Percentiles rank a stretch among this genome's conserved stretches.
Evolutionary conservation across 331 rosid genomes (phyloP).

Genomic region (Quercus phellos): DNA sequence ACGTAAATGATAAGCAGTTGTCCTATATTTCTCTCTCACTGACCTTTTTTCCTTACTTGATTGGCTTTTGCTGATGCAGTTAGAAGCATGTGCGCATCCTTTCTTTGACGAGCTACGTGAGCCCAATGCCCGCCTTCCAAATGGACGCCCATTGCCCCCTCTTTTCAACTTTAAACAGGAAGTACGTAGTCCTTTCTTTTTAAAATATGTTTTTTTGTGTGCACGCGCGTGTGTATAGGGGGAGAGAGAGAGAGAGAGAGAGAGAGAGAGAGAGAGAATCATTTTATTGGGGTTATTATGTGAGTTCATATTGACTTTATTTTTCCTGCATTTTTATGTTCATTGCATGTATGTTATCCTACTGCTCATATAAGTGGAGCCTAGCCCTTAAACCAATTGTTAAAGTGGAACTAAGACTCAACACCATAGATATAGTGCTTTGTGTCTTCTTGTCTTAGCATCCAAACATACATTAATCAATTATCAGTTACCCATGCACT

Average conservation of each 20-base stretch:
- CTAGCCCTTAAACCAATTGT: background rate
- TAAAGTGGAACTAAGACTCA: background rate
- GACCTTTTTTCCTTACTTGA: too few relatives aligned
- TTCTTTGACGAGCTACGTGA: constrained; percentile 97
- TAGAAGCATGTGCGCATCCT: constrained; percentile 89
- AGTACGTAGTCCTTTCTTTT: constrained; percentile 43
- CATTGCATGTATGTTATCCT: background rate
- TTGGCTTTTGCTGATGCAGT: constrained; percentile 46
- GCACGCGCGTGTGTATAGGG: too few relatives aligned
- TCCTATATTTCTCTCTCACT: constrained; percentile 11
- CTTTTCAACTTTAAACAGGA: constrained; percentile 95
- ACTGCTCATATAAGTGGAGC: background rate
- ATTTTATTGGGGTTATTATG: background rate
- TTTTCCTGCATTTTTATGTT: background rate
- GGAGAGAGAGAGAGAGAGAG: background rate
- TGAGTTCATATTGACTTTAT: background rate
- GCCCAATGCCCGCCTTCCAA: constrained; percentile 80
- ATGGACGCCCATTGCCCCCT: constrained; percentile 78
- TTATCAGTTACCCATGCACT: background rate
- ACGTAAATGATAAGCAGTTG: background rate
- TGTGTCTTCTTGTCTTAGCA: background rate
- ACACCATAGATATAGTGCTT: background rate
- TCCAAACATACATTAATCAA: too few relatives aligned
- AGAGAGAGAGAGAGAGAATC: background rate
- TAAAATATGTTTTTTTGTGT: too few relatives aligned